Base-by-base conservation (phyloP, 1,139 yeast genomes). In the Geotrichum citri-aurantii region DNA sequence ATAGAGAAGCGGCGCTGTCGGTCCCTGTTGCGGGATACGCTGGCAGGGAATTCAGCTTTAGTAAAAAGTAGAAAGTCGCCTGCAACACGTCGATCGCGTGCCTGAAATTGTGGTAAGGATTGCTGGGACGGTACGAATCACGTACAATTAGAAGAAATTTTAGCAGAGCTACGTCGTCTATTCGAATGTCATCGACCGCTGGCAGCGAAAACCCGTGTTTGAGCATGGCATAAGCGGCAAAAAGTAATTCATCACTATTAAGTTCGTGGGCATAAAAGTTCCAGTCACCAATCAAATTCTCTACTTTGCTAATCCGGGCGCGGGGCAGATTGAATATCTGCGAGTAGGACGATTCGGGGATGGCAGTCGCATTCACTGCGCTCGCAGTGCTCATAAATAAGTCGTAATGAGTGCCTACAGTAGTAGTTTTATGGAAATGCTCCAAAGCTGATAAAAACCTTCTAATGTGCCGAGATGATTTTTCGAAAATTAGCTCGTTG, bases 41-140 rank as follows among this genome's bases (percentile, higher is more conserved):
- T 1, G 82, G 82, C 53, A 82, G 69, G 60, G 81, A 79, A 17
- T 75, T 75, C 61, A 85, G 73, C 54, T 79, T 71, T 5, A 81
- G 71, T 46, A 86, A 72, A 64, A 83, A 84, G 69, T 81, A 84
- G 72, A 85, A 86, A 55, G 93, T 84, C 1, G 96, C 97, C 74
- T 93, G 99, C 69, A 92, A 75, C 8, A 93, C 99, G 73, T 93
- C 99, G 19, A 90, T 88, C 0, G 97, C 97, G 74, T 93, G 99
- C 65, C 96, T 82, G 70, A 91, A 93, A 74, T 92, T 92, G 74
- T 93, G 99, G 76, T 92, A 93, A 6, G 93, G 90, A 69, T 92
- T 91, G 1, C 90, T 90, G 65, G 83, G 82, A 68, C 87, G 85
- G 71, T 93, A 93, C 51, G 88, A 81, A 66, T 88, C 88, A 63